Evolutionary conservation across 2,329 filamentous ascomycete species (phyloP).

Genomic region (Cordyceps militaris): DNA sequence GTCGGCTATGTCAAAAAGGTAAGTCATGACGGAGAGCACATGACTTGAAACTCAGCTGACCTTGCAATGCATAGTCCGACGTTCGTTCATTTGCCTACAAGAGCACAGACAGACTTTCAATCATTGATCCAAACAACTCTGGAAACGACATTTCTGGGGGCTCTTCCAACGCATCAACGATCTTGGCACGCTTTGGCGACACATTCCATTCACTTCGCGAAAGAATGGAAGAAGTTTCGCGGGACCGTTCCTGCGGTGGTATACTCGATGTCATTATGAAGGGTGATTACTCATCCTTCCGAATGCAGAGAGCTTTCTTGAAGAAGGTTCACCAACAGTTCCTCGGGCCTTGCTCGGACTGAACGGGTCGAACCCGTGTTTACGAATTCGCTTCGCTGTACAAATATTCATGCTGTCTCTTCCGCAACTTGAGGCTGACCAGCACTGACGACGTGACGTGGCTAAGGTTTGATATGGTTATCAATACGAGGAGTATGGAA

Average conservation of each 20-base stretch:
- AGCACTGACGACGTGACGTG: background rate
- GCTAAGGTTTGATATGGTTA: background rate
- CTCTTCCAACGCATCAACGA: constrained; percentile 60
- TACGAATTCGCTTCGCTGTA: background rate
- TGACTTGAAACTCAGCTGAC: constrained; percentile 6
- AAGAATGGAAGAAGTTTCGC: constrained; percentile 48
- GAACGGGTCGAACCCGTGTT: constrained; percentile 12
- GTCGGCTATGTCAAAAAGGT: constrained; percentile 69
- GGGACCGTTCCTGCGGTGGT: constrained; percentile 21
- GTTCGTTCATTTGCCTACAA: constrained; percentile 46
- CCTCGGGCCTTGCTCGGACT: constrained; percentile 28
- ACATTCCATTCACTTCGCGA: constrained; percentile 52
- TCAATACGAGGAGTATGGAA: background rate
- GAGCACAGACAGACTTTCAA: constrained; percentile 64
- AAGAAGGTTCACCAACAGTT: constrained; percentile 41
- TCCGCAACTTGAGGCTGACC: background rate
- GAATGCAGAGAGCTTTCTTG: constrained; percentile 59
- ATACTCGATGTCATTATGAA: constrained; percentile 67
- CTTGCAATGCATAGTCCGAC: constrained; percentile 31
- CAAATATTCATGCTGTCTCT: background rate
- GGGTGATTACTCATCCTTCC: constrained; percentile 73
- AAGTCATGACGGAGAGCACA: constrained; percentile 20
- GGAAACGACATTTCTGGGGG: constrained; percentile 88
- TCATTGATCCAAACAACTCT: constrained; percentile 83
- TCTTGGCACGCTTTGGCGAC: constrained; percentile 62